Base-by-base conservation (phyloP, 2,329 filamentous ascomycete genomes). In the Cladophialophora carrionii region DNA sequence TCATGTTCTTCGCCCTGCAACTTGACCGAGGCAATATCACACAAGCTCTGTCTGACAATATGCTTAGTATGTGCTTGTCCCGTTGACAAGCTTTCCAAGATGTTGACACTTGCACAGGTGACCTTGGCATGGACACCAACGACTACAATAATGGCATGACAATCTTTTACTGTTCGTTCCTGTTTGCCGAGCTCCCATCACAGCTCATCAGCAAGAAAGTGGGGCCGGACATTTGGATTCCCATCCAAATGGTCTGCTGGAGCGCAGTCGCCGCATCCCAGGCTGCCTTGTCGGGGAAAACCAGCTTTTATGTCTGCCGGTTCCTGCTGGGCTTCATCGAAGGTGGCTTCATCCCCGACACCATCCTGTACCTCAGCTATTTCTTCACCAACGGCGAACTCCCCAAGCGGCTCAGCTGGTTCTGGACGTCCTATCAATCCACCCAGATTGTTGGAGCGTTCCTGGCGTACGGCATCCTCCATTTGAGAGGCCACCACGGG, bases 321-420 rank as follows among this genome's bases (percentile, higher is more conserved):
- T 72, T 77, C 17, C 76, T 79, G 0, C 72, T 84, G 0, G 82
- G 80, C 1, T 71, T 83, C 0, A 74, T 82, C 51, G 76, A 83
- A 74, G 83, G 82, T 5, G 83, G 82, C 0, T 88, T 88, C 68
- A 88, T 88, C 34, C 70, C 70, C n/a, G 70, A 70, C 48, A 70
- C 66, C 14, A 73, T 73, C 48, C 65, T 79, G 1, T 72, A 71
- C 41, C 61, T 71, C 14, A 71, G 22, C 52, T 92, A 92, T 75
- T 93, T 89, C 76, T 93, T 92, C 78, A 92, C 86, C 53, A 85
- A 85, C 0, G 82, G 82, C 59, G 90, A 92, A 73, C 79, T 93
- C 0, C 88, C 89, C 0, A 82, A 84, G 10, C 84, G 90, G 0
- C 77, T 92, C 20, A 85, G 85, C 70, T 85, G 82, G 72, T 92